Evolutionary conservation across 2,329 filamentous ascomycete genomes (phyloP), one percentile per base, ranked within the genome.

Genomic region (Hirsutella rhossiliensis): DNA sequence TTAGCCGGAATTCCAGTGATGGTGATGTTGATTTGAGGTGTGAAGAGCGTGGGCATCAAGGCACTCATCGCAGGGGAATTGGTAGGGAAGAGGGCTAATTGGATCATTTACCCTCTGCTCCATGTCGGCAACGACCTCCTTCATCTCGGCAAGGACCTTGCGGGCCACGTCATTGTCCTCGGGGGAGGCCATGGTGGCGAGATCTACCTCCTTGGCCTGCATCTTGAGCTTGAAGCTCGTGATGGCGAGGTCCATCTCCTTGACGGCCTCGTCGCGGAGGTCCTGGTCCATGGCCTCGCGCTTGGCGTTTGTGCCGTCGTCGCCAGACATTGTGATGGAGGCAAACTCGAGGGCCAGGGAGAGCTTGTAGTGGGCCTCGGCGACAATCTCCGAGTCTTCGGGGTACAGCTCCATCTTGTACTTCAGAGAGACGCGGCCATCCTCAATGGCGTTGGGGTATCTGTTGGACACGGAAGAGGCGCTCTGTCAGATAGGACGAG

Each of bases 311-410:
- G 62, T 62, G n/a, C 66, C 64, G 18, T 67, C 64, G 4, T 69
- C 66, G 15, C 75, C 75, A 12, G 71, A 64, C 1, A 76, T 71
- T 6, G 81, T 85, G 39, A 92, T 78, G 0, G 87, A 92, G 4
- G 87, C 87, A 54, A 97, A 97, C 59, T 98, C 92, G 27, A 98
- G 75, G 0, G 92, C 92, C 15, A 98, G 76, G 0, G 90, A 95
- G 23, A 98, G 80, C 66, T 96, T 97, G 71, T 85, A 98, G 67
- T 98, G 88, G 15, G 87, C 90, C 68, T 98, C 92, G 37, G 92
- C 90, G 45, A 97, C 76, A 42, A 94, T 75, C 54, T 88, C 84
- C 13, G 86, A 87, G 49, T 94, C 87, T 41, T 82, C 73, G 0
- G 86, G 75, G 58, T 87, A 88, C 3, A 97, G 73, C 42, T 84